Evolutionary conservation across 2,329 filamentous ascomycete genomes (phyloP), one percentile per base, ranked within the genome.

Genomic region (Clarireedia hainanense): DNA sequence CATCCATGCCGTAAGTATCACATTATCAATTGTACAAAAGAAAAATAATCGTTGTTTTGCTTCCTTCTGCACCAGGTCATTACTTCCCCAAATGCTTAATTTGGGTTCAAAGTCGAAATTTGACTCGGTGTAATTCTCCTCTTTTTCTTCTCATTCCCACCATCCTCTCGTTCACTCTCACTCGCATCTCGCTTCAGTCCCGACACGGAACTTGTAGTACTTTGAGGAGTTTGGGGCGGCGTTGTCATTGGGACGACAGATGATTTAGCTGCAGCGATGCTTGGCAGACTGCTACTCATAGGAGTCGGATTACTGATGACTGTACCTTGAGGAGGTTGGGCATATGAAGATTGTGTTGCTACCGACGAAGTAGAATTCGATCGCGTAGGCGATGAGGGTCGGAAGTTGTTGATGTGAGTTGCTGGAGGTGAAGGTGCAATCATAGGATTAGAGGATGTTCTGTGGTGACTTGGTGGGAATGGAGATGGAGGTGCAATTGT

Each of bases 311-410:
- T 91, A 67, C 85, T 91, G 49, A 88, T 76, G 30, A 89, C 76
- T 10, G 69, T 70, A 17, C 68, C 69, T 1, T 67, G 61, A 9
- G 69, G 60, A 39, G 70, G 71, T 2, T 68, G 65, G n/a, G 70
- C 70, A 58, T 77, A 74, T 5, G 76, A 76, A 5, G 72, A 72
- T 60, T 85, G 83, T 0, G 89, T 91, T 4, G 86, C 81, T 47
- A 92, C 78, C 10, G 89, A 95, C 0, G 89, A 91, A 0, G 86
- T 80, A 5, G 90, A 95, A 67, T 90, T 95, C n/a, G 89, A 92
- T 58, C 91, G 79, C 1, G 90, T 81, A 10, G 90, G 91, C 20
- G 89, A 94, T 2, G 85, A 81, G 4, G 90, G 88, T 24, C 87
- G 82, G 46, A 68, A 62, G 12, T 54, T 60, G 5, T 73, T 67